Conservation (phyloP, 768 basidiomycete genomes). For the Russula brevipes region DNA sequence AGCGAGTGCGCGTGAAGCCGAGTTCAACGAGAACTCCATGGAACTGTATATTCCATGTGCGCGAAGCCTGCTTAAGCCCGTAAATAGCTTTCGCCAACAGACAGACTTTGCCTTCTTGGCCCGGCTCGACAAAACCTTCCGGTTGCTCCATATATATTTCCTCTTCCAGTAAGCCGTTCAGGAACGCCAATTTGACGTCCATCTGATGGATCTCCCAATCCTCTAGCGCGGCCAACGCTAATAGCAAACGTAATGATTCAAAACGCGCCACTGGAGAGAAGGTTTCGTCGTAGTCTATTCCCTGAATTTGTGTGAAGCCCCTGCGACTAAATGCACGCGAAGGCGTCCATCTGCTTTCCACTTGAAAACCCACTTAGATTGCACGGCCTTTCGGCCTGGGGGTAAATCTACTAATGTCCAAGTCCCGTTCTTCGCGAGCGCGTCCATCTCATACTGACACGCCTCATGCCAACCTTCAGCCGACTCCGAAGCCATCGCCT, state of each 20-base stretch:
- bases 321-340: conserved; percentile 32
- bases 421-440: conserved; percentile 28
- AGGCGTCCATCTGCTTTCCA: conserved; percentile 36
- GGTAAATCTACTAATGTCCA: conserved; percentile 33
- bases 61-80: not conserved
- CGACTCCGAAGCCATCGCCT: not conserved
- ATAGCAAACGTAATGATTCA: conserved; percentile 10
- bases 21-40: not conserved
- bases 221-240: conserved; percentile 27
- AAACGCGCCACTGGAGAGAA: conserved; percentile 28
- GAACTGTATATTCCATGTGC: too few relatives aligned
- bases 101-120: not conserved
- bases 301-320: conserved; percentile 33
- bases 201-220: conserved; percentile 18
- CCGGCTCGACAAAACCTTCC: conserved; percentile 14
- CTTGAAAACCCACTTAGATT: conserved; percentile 40
- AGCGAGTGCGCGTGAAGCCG: not conserved
- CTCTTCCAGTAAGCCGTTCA: conserved; percentile 30
- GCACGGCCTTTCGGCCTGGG: conserved; percentile 19
- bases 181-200: conserved; percentile 28
- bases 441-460: conserved; percentile 24
- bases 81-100: not conserved
- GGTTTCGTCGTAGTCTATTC: conserved; percentile 29
- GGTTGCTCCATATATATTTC: conserved; percentile 31
- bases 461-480: not conserved